A percentile compares a stretch with the other conserved stretches of the same genome.
Evolutionary conservation across 192 early-diverging fungal genomes (phyloP).

Genomic region (Chytriomyces confervae): DNA sequence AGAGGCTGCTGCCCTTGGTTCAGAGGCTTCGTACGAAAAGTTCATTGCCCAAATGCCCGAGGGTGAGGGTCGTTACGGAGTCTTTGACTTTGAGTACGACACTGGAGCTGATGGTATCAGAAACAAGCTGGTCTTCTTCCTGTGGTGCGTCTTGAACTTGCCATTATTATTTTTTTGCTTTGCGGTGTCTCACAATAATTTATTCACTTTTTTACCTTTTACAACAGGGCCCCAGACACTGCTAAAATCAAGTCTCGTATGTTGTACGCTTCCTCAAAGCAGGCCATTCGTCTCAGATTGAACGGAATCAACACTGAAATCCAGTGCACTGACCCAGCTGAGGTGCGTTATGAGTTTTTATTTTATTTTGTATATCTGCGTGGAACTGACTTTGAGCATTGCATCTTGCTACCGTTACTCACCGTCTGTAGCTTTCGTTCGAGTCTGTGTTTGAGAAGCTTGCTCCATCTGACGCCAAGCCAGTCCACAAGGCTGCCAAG

Average conservation of each 20-base stretch:
- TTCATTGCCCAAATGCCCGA: slow-evolving; percentile 69
- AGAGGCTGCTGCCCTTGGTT: slow-evolving; percentile 37
- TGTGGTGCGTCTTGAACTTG: slow-evolving; percentile 68
- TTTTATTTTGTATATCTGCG: background rate
- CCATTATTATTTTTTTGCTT: background rate
- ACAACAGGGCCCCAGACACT: slow-evolving; percentile 74
- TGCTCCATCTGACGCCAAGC: slow-evolving; percentile 41
- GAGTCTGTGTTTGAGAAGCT: slow-evolving; percentile 75
- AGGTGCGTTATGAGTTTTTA: slow-evolving; percentile 37
- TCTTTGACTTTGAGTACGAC: slow-evolving; percentile 83
- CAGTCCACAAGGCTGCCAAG: slow-evolving; percentile 38
- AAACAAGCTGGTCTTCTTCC: slow-evolving; percentile 86
- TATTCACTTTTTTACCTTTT: background rate
- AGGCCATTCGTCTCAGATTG: slow-evolving; percentile 73
- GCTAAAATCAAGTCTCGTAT: slow-evolving; percentile 83
- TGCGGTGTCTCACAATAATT: too few relatives aligned
- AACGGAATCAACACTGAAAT: slow-evolving; percentile 76
- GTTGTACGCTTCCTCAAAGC: slow-evolving; percentile 89
- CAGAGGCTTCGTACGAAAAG: slow-evolving; percentile 59
- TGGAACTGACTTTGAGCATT: too few relatives aligned
- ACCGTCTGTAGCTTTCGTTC: slow-evolving; percentile 51
- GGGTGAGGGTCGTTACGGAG: slow-evolving; percentile 43
- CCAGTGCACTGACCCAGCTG: slow-evolving; percentile 84
- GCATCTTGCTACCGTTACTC: background rate
- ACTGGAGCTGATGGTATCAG: slow-evolving; percentile 68